Base-by-base conservation (phyloP, 2,329 filamentous ascomycete genomes). In the Fusarium marasasianum region DNA sequence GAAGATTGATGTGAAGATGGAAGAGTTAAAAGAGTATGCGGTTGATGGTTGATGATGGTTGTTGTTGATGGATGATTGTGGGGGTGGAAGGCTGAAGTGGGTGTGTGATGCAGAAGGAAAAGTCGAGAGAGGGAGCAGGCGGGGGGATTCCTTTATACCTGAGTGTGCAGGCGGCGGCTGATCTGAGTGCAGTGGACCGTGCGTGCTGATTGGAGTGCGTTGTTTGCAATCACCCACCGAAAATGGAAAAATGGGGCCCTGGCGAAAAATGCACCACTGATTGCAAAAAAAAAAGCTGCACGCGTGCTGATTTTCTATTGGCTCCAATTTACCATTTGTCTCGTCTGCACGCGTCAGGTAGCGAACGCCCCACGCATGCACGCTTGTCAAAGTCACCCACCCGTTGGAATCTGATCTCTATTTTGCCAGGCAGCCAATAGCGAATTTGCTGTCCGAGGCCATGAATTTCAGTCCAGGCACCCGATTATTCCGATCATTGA, bases 121-220 rank as follows among this genome's bases (percentile, higher is more conserved):
- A 84, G 78, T 73, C 77, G 73, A 73, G 70, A 76, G 75, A 75
- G 64, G 73, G 73, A 72, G 80, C 78, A 77, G 84, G 83, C 83
- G 86, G 86, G 86, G 85, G 83, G 80, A 75, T 74, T 79, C 78
- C 83, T 84, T 84, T 84, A 84, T 84, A 84, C 79, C 81, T 80
- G 76, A 78, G 76, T 76, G 76, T 78, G 70, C 74, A 73, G 68
- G 77, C 69, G 77, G 79, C 81, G 81, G 81, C 80, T 84, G 82
- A 84, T 84, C 78, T 84, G 81, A 73, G 50, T 69, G 63, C 26
- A 59, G 63, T 73, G 71, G 72, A 59, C 74, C 72, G 73, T 78
- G 78, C 75, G 73, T 53, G 35, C 62, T 76, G 76, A 76, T 75
- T 75, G 66, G 72, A 57, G 43, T 73, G 48, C 53, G 53, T 68